Conservation (phyloP, 345 rosid species). For the Fremontodendron californicum region DNA sequence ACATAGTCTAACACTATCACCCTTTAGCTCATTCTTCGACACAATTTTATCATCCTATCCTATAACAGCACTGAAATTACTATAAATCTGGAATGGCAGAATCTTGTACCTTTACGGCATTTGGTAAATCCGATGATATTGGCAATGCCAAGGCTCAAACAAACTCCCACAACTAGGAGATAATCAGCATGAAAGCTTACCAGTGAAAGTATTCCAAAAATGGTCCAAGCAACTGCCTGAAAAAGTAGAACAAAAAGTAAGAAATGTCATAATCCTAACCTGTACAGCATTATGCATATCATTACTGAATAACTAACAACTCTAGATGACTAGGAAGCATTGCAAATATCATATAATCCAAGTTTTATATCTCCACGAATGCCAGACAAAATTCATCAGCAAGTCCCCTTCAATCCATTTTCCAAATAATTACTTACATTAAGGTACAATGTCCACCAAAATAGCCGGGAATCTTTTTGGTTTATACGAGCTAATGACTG, state of each 20-base stretch:
- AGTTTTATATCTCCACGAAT: not conserved
- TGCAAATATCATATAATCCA: not conserved
- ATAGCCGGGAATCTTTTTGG: constrained; percentile 33
- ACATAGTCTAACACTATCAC: not conserved
- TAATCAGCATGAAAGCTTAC: constrained; percentile 63
- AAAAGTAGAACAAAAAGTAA: not conserved
- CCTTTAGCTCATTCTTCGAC: not conserved
- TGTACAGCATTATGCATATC: not conserved
- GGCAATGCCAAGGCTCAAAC: constrained; percentile 55
- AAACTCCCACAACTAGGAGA: constrained; percentile 63
- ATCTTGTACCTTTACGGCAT: constrained; percentile 52
- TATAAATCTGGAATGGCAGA: not conserved
- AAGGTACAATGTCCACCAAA: constrained; percentile 75
- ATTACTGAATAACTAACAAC: not conserved
- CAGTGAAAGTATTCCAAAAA: constrained; percentile 60
- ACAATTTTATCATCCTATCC: not conserved
- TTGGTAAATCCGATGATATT: constrained; percentile 72
- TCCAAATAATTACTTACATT: constrained; percentile 35
- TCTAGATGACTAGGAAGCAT: not conserved
- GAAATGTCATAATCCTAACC: not conserved
- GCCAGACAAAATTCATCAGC: not conserved
- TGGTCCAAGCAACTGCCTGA: constrained; percentile 55
- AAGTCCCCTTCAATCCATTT: not conserved
- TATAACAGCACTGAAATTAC: not conserved
- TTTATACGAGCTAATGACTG: constrained; percentile 3